A percentile compares a stretch with the other conserved stretches of the same genome.
These are phyloP conservation scores for Curvularia sp. DNA, from an alignment of 2,329 filamentous ascomycete species.

Conservation along the genomic window DNA sequence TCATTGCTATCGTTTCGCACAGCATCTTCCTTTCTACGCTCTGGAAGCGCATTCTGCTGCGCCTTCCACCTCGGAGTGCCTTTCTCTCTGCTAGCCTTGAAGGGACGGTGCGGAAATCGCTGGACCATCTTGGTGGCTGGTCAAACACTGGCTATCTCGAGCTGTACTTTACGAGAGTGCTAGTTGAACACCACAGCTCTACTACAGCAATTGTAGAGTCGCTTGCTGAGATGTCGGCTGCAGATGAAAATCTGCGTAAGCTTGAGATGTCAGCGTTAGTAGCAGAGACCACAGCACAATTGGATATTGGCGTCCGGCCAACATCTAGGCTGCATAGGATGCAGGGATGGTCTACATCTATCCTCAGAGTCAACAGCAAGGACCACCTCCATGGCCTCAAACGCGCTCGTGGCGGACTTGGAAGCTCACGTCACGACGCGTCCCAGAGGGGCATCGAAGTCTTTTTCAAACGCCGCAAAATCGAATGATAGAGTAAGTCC, in stretches of 20 bases:
- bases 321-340: slow-evolving; percentile 23
- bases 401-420: slow-evolving; percentile 82
- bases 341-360: slow-evolving; percentile 56
- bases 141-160: slow-evolving; percentile 71
- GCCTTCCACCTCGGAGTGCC: slow-evolving; percentile 60
- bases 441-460: slow-evolving; percentile 77
- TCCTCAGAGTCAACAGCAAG: slow-evolving; percentile 71
- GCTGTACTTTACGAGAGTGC: slow-evolving; percentile 44
- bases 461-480: slow-evolving; percentile 73
- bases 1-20: slow-evolving; percentile 77
- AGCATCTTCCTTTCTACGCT: slow-evolving; percentile 79
- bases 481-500: slow-evolving; percentile 47
- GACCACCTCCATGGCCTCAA: slow-evolving; percentile 77
- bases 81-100: slow-evolving; percentile 54
- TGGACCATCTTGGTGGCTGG: slow-evolving; percentile 66
- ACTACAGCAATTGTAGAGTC: neutral
- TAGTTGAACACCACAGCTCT: neutral
- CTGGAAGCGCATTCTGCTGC: slow-evolving; percentile 67
- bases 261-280: neutral
- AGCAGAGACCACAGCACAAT: neutral
- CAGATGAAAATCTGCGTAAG: slow-evolving; percentile 5
- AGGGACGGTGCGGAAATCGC: slow-evolving; percentile 49
- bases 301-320: neutral
- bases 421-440: slow-evolving; percentile 76
- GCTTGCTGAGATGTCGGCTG: slow-evolving; percentile 5